A percentile compares a stretch with the other conserved stretches of the same genome.
phyloP scores from a whole-genome alignment of 768 basidiomycete genomes.

The Xerocomellus intermedius region DNA sequence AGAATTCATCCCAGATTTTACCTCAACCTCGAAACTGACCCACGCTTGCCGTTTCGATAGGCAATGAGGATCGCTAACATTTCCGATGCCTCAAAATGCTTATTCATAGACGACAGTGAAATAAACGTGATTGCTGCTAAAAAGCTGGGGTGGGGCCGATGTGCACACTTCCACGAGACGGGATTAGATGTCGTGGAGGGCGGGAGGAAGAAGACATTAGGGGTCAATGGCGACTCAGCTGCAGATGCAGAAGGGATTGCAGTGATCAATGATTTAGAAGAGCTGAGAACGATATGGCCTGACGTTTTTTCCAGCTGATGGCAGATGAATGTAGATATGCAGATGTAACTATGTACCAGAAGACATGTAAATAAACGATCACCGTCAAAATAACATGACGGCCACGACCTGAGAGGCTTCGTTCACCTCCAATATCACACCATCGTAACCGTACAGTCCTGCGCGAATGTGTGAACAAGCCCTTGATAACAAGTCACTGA shows the following conservation, averaged over 20 bases:
- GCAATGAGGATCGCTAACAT: constrained; percentile 64
- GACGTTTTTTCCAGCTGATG: constrained; percentile 57
- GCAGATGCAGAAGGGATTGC: constrained; percentile 45
- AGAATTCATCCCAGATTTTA: not conserved
- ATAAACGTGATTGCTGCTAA: constrained; percentile 67
- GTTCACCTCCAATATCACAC: constrained; percentile 76
- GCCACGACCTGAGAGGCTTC: constrained; percentile 75
- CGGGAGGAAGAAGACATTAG: constrained; percentile 48
- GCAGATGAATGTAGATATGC: not conserved
- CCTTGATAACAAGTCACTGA: not conserved
- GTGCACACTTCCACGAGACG: constrained; percentile 75
- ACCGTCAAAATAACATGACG: constrained; percentile 63
- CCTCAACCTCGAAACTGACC: not conserved
- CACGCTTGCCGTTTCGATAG: constrained; percentile 32
- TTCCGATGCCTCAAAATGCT: constrained; percentile 65
- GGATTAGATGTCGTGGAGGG: constrained; percentile 64
- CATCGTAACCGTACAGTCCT: constrained; percentile 70
- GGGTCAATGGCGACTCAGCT: constrained; percentile 35
- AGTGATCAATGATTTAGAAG: constrained; percentile 57
- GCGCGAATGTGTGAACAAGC: not conserved
- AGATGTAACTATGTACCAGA: constrained; percentile 3
- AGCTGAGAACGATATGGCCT: constrained; percentile 69
- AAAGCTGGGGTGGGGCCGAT: constrained; percentile 65
- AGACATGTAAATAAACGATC: not conserved
- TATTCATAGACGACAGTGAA: constrained; percentile 78